Evolutionary conservation across 768 basidiomycete species (phyloP), one percentile per base, ranked within the genome.

Genomic region (Scleroderma citrinum): DNA sequence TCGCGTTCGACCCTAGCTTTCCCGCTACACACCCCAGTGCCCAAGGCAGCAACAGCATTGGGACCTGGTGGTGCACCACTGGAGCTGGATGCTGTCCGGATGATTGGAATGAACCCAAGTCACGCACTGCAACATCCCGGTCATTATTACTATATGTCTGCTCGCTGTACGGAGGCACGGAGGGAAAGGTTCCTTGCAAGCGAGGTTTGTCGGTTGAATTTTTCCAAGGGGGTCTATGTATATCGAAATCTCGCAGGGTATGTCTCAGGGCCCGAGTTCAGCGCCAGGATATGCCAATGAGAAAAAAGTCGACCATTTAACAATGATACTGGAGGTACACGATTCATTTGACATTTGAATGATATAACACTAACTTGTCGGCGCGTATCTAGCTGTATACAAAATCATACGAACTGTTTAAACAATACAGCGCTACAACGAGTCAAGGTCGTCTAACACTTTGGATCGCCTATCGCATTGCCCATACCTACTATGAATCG

Each of bases 341-440:
- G 55, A 10, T 6, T 12, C n/a, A 35, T 35, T 29, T 17, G 34
- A 32, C 21, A 13, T 32, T 45, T 11, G 20, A 10, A 17, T n/a
- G 1, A 20, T 21, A 3, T 13, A 46, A 8, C 26, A 17, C 51
- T 23, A 59, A 38, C 19, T 17, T 43, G 36, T 3, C 16, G 20
- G n/a, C 30, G 39, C 47, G 10, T 20, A 6, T 23, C 6, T 21
- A 94, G 91, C 76, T 99, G 2, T 94, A 92, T 62, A 96, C 92
- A 7, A 92, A 94, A 60, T 76, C 96, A 2, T 98, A 99, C 66
- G 91, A 95, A 56, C 64, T 92, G 11, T 92, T 96, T 73, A 97
- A 95, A 70, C 85, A 81, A 56, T 78, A 88, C 59, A 73, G 70
- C 37, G 67, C 77, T 1, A 55, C 69, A 31, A 59, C 69, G 17